Base-by-base conservation (phyloP, 495 filamentous ascomycete genomes). In the Lasiosphaeria ovina region DNA sequence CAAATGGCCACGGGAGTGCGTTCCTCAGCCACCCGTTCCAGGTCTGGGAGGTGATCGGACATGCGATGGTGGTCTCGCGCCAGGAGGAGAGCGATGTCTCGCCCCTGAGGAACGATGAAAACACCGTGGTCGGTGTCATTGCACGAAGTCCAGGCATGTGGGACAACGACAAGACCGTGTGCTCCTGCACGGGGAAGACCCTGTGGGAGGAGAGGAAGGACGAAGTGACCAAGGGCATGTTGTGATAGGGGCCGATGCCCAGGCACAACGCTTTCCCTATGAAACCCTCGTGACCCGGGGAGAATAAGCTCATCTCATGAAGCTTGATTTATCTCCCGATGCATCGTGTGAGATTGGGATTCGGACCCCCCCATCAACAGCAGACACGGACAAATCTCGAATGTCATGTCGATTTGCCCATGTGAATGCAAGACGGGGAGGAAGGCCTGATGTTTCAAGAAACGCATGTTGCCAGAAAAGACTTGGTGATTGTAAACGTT, bases 131-230 rank as follows among this genome's bases (percentile, higher is more conserved):
- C 6, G 94, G 94, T 36, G 92, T 98, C 54, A 90, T 98, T 71
- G 94, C 94, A 48, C 80, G 94, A 69, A 96, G 91, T 75, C 93
- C 94, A 32, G 94, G 94, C 12, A 88, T 96, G 55, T 98, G 94
- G 94, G 93, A 97, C 72, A 98, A 98, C 69, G 92, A 97, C 71
- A 98, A 97, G 82, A 97, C 89, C 67, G 94, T 98, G 34, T 87
- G 84, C 58, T 93, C 90, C 12, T 98, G 94, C 74, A 95, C 91
- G 45, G 94, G 94, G 3, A 97, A 98, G 85, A 97, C 92, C 65
- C 81, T 98, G 36, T 98, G 94, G 94, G 88, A 98, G 74, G 94
- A 98, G 80, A 83, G 94, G 69, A 88, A 87, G 77, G 93, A 98
- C 70, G 89, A 95, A 76, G 85, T 92, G 50, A 79, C 76, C 50